Percentiles rank a stretch among this genome's conserved stretches.
phyloP scores from a whole-genome alignment of 2,329 filamentous ascomycete species.

The Capronia americana region DNA sequence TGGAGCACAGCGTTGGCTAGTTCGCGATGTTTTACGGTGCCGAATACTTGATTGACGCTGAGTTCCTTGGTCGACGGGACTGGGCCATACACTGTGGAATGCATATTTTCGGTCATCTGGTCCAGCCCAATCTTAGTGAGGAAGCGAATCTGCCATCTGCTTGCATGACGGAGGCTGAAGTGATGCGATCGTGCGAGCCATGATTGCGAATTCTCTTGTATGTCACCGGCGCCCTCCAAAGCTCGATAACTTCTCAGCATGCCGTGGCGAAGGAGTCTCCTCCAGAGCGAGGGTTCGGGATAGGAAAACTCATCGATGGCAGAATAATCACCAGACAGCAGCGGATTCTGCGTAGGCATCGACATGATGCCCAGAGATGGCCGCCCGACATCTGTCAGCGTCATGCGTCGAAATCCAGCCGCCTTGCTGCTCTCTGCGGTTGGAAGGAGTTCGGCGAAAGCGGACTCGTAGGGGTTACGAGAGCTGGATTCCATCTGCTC shows the following conservation, averaged over 20 bases:
- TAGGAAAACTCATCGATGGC: neutral
- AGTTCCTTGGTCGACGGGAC: neutral
- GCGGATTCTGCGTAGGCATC: neutral
- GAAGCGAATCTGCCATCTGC: neutral
- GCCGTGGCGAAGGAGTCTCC: neutral
- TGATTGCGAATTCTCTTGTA: neutral
- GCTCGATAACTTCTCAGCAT: conserved; percentile 13
- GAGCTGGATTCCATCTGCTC: neutral
- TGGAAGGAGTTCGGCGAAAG: neutral
- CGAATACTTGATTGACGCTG: neutral
- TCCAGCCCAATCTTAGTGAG: conserved; percentile 13
- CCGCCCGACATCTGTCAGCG: neutral
- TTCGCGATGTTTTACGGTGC: neutral
- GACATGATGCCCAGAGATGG: neutral
- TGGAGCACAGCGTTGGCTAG: neutral
- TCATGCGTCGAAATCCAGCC: neutral
- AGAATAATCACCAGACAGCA: conserved; percentile 2
- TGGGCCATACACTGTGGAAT: neutral
- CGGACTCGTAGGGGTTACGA: neutral
- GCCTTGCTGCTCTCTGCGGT: too few relatives aligned
- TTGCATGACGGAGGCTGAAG: conserved; percentile 11
- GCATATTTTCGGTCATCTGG: conserved; percentile 1
- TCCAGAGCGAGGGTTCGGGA: conserved; percentile 6
- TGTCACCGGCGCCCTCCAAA: neutral
- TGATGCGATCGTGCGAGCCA: conserved; percentile 7